Evolutionary conservation across 257 asterid species (phyloP), one percentile per base, ranked within the genome.

Genomic region (Scutellaria barbata): DNA sequence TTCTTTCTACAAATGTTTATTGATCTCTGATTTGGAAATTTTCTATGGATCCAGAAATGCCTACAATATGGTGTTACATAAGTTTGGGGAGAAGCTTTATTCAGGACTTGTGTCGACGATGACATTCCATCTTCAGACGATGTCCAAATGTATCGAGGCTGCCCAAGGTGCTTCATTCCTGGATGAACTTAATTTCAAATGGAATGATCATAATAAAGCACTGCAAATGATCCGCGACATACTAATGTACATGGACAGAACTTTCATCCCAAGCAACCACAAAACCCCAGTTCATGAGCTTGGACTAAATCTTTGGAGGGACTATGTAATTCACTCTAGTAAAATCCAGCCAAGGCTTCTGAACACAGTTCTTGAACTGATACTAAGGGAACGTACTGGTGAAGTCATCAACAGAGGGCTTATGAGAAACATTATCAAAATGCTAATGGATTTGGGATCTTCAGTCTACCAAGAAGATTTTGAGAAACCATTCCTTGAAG

Each of bases 291-390:
- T 92, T 71, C 87, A 87, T 72, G 98, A 92, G 80, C 96, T 92
- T 55, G 98, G 98, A 68, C 87, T 92, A 52, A 90, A 88, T 77
- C 88, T 92, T 41, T 92, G 97, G 98, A 80, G 95, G 73, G 97
- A 90, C 79, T 79, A 80, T 60, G 91, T 92, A 17, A 80, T 92
- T 74, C 98, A 84, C 71, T 90, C 93, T 1, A 81, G 77, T 63
- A 85, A 84, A 71, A 92, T 92, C 73, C 90, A 86, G 79, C 69
- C 81, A 1, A 81, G 95, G 78, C 96, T 92, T 83, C 83, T 80
- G 14, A 75, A 84, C 83, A 85, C 87, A 45, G 85, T 92, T 77
- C 92, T 92, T 66, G 98, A 87, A 66, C 80, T 88, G 69, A 81
- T 88, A 73, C 83, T 52, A 53, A 80, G 73, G 73, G 98, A 92